Evolutionary conservation across 768 basidiomycete genomes (phyloP), one percentile per base, ranked within the genome.

Genomic region (Hygrophoropsis aurantiaca): DNA sequence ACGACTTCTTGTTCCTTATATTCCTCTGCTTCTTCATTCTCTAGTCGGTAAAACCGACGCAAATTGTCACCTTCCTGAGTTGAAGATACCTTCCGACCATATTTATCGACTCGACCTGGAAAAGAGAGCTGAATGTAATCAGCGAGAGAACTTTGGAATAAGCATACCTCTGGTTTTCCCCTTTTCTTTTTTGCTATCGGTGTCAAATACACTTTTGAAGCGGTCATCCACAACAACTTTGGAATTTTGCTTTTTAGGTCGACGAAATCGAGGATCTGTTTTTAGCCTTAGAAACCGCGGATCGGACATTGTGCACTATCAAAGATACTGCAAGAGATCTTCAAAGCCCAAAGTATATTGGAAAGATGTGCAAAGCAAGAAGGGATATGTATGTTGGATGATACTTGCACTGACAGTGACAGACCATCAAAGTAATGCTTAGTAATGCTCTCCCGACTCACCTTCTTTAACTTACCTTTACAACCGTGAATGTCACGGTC

Each of bases 171-270:
- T 66, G 51, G 61, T 58, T 50, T 58, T 62, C 23, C 41, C 45
- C 61, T 75, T 74, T 54, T 62, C 44, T 40, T 62, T 70, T 35
- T 57, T 61, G 47, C 74, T 73, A 46, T 66, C 71, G 43, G 73
- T 69, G 11, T 77, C 71, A 36, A 97, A 81, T 16, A 97, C 77
- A 45, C 76, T 71, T 65, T 87, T 90, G 78, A 98, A 99, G 19
- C 97, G 84, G 10, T 93, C 85, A 64, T 99, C 97, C 30, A 97
- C 79, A 44, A 87, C 80, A 43, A 97, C 85, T 67, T 94, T 97
- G 54, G 81, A 72, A 47, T 82, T 72, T 27, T 85, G 81, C 66
- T 85, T 90, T 63, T 83, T 89, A 2, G 90, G 88, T 25, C 80
- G 79, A 20, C 94, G 77, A 72, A 99, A 99, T 40, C 97, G 83